Evolutionary conservation across 164 flowering plant genomes (phyloP), one percentile per base, ranked within the genome.

Genomic region (Cinnamomum chago): DNA sequence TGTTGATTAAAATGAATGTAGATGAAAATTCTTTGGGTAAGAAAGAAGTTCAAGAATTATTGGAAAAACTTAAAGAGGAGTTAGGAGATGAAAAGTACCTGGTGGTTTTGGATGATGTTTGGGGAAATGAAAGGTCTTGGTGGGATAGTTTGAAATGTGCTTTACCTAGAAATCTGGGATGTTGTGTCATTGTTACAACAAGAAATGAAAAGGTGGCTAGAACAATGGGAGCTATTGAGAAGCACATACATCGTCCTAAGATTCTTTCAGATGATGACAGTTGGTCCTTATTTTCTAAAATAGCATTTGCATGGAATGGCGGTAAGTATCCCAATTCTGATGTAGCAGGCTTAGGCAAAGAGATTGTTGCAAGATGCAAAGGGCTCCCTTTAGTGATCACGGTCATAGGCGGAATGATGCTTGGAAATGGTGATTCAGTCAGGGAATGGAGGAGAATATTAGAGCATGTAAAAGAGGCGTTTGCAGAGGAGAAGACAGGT

Each of bases 341-440:
- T 6, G 15, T 68, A 15, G 58, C n/a, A 24, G 5, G 15, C 25
- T 3, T 68, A 6, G 71, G 71, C 11, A 47, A 35, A 15, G 71
- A 35, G 25, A 68, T 68, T 18, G 71, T 68, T 17, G 71, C 18
- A 10, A 20, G 7, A 23, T 68, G 71, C 40, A 23, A 52, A 5
- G 71, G 71, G 14, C 71, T 68, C 52, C 71, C 71, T 47, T 47
- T 68, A 27, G 14, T 27, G 10, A 68, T 68, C 55, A 68, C n/a
- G 28, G 71, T 47, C 23, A 10, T 64, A 0, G 69, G 22, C 0
- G 75, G 69, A 25, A 47, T 40, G 58, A 65, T 73, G 62, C 6
- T 27, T 10, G 70, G 50, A 35, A 73, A 73, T 65, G 70, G 67
- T 23, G 9, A n/a, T 5, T 65, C 64, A 7, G 17, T 18, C 24